phyloP scores from a whole-genome alignment of 2,329 filamentous ascomycete species.

The Penicillium sp. region DNA sequence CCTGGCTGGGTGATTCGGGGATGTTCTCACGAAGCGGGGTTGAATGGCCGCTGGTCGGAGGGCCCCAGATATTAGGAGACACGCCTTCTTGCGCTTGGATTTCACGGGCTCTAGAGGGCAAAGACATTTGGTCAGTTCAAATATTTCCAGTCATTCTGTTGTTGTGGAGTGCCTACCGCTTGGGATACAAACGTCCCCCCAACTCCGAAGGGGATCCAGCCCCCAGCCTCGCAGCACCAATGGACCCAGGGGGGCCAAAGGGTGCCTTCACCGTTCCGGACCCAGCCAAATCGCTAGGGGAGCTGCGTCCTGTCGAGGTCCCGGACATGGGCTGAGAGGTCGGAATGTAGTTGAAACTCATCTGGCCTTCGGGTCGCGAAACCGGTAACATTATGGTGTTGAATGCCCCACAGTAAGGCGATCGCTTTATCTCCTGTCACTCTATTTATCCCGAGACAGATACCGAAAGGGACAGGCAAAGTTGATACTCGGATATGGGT shows the following conservation, averaged over 20 bases:
- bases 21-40: slow-evolving; percentile 96
- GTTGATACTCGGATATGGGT: slow-evolving; percentile 12
- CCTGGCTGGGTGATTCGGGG: slow-evolving; percentile 86
- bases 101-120: slow-evolving; percentile 72
- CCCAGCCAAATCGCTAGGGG: slow-evolving; percentile 72
- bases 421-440: slow-evolving; percentile 11
- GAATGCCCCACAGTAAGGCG: slow-evolving; percentile 20
- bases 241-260: slow-evolving; percentile 62
- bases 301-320: slow-evolving; percentile 77
- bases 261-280: slow-evolving; percentile 68
- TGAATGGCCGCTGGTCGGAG: slow-evolving; percentile 93
- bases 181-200: slow-evolving; percentile 78
- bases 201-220: slow-evolving; percentile 94
- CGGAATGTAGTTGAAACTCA: slow-evolving; percentile 79
- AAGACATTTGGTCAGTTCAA: slow-evolving; percentile 2
- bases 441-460: slow-evolving; percentile 11
- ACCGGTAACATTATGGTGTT: slow-evolving; percentile 89
- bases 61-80: slow-evolving; percentile 79
- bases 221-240: slow-evolving; percentile 68
- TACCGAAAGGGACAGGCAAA: slow-evolving; percentile 6
- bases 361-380: slow-evolving; percentile 76
- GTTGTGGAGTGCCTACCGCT: slow-evolving; percentile 66
- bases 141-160: not conserved
- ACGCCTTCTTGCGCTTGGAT: slow-evolving; percentile 96
- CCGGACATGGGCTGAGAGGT: slow-evolving; percentile 69